Percentiles rank a stretch among this genome's conserved stretches.
Evolutionary conservation across 2,329 filamentous ascomycete species (phyloP).

Genomic region (Nemania serpens): DNA sequence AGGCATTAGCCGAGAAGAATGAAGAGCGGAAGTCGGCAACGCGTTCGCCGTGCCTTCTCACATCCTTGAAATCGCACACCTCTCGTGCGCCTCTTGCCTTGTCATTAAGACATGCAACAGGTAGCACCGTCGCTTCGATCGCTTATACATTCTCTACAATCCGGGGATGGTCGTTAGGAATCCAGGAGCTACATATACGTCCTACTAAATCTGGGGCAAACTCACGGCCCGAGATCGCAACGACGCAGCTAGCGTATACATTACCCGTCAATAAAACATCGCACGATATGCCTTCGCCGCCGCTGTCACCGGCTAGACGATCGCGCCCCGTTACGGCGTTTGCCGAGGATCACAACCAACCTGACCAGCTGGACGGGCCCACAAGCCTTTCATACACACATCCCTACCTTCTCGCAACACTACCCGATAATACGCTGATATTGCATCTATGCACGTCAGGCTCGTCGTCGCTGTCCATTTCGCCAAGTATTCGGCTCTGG

Average conservation of each 20-base stretch:
- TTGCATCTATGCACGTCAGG: conserved; percentile 81
- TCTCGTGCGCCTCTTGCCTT: conserved; percentile 78
- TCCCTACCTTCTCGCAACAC: conserved; percentile 82
- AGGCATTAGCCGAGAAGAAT: background rate
- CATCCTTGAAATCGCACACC: conserved; percentile 80
- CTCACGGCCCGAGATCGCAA: conserved; percentile 41
- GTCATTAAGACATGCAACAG: conserved; percentile 72
- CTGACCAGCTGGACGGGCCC: conserved; percentile 50
- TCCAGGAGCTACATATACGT: conserved; percentile 82
- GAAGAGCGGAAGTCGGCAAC: conserved; percentile 18
- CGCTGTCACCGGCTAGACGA: conserved; percentile 33
- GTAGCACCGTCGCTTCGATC: conserved; percentile 76
- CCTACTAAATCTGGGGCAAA: conserved; percentile 36
- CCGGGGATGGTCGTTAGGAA: conserved; percentile 83
- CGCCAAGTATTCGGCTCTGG: conserved; percentile 78
- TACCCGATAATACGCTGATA: conserved; percentile 86
- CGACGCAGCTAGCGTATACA: conserved; percentile 49
- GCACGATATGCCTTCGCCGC: conserved; percentile 27
- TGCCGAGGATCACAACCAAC: background rate
- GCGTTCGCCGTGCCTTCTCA: conserved; percentile 63
- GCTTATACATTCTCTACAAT: conserved; percentile 82
- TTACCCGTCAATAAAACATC: conserved; percentile 38
- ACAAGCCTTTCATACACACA: conserved; percentile 73
- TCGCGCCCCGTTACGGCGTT: background rate
- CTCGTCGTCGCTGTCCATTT: conserved; percentile 67